phyloP scores from a whole-genome alignment of 495 filamentous ascomycete species.

The Annulohypoxylon stygium region DNA sequence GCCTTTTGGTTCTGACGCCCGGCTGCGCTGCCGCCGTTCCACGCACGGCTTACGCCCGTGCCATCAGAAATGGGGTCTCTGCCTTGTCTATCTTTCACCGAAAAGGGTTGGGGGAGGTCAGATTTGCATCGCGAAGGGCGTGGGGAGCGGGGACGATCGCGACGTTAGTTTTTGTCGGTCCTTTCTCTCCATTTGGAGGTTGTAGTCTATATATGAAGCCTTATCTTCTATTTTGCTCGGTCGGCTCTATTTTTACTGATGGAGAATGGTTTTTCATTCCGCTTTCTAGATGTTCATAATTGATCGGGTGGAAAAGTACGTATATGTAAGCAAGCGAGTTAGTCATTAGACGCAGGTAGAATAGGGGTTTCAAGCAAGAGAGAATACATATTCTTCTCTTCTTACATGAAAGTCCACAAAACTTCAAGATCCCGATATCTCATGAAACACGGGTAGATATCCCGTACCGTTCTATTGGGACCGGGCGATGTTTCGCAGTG shows the following conservation, averaged over 20 bases:
- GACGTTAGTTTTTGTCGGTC: not conserved
- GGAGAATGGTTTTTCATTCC: not conserved
- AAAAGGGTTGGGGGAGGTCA: not conserved
- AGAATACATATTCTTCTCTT: not conserved
- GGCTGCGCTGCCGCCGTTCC: not conserved
- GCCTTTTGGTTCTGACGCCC: not conserved
- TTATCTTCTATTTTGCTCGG: not conserved
- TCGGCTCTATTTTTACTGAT: not conserved
- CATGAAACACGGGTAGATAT: not conserved
- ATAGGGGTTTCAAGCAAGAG: not conserved
- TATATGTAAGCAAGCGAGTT: not conserved
- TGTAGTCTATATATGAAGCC: not conserved
- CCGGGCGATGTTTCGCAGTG: constrained; percentile 7
- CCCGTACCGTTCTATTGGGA: not conserved
- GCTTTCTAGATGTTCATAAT: not conserved
- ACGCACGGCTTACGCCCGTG: not conserved
- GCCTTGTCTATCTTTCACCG: not conserved
- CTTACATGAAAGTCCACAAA: not conserved
- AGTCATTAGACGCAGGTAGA: not conserved
- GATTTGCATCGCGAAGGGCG: constrained; percentile 5
- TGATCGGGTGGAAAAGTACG: not conserved
- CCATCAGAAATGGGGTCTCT: constrained; percentile 8
- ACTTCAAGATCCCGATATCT: not conserved
- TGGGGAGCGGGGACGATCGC: not conserved
- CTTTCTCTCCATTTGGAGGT: not conserved